Percentiles rank a stretch among this genome's conserved stretches.
Conservation (phyloP, 2,329 filamentous ascomycete species). For the Claviceps citrina region DNA sequence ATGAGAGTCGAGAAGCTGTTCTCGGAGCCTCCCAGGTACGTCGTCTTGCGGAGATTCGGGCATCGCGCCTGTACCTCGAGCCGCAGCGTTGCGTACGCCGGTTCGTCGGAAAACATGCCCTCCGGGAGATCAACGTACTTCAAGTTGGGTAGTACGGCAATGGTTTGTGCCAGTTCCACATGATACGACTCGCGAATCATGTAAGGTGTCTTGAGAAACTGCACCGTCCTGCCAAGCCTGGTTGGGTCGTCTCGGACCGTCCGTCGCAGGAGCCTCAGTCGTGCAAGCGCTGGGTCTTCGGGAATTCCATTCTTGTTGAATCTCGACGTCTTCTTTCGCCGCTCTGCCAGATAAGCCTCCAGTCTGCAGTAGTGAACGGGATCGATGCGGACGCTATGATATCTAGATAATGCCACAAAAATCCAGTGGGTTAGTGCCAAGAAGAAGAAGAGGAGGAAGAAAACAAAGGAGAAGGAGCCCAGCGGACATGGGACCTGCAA, state of each 20-base stretch:
- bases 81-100: slow-evolving; percentile 56
- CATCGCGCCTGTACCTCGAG: slow-evolving; percentile 76
- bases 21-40: slow-evolving; percentile 65
- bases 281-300: slow-evolving; percentile 61
- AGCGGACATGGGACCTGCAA: too few species aligned
- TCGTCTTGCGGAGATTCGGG: slow-evolving; percentile 76
- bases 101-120: slow-evolving; percentile 71
- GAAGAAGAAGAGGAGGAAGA: too few species aligned
- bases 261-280: slow-evolving; percentile 64
- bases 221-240: slow-evolving; percentile 51
- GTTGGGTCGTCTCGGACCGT: slow-evolving; percentile 65
- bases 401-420: slow-evolving; percentile 33
- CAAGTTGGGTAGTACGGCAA: slow-evolving; percentile 71
- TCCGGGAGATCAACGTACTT: slow-evolving; percentile 84
- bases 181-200: slow-evolving; percentile 86
- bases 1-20: slow-evolving; percentile 57
- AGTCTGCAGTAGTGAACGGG: slow-evolving; percentile 86
- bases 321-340: slow-evolving; percentile 57
- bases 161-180: slow-evolving; percentile 67
- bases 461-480: background rate
- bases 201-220: slow-evolving; percentile 78
- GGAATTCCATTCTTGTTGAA: slow-evolving; percentile 66
- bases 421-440: too few species aligned
- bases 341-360: slow-evolving; percentile 66
- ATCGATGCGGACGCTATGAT: slow-evolving; percentile 82